Conservation (phyloP, 2,329 filamentous ascomycete genomes). For the Cladosporium sp. region DNA sequence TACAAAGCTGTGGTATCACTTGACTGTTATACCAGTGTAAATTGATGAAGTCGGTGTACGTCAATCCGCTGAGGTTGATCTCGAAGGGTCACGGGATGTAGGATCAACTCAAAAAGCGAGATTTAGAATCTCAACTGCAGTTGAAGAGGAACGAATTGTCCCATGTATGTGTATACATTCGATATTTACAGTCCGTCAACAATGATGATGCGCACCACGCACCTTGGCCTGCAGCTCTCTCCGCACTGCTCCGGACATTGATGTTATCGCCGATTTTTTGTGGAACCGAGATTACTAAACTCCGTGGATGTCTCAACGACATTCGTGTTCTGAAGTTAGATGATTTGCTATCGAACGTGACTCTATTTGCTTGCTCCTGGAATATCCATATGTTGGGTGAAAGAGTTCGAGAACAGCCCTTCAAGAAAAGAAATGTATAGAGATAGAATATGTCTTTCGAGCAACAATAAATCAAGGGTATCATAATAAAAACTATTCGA, state of each 20-base stretch:
- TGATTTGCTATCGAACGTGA: background rate
- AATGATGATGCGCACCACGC: background rate
- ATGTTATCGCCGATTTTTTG: background rate
- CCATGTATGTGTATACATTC: background rate
- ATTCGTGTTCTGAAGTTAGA: background rate
- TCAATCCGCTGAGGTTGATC: background rate
- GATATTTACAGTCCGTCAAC: background rate
- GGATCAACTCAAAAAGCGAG: background rate
- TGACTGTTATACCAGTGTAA: background rate
- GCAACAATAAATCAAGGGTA: slow-evolving; percentile 8
- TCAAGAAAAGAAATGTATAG: background rate
- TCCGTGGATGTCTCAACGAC: background rate
- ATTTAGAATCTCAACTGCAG: background rate
- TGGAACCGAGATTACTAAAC: background rate
- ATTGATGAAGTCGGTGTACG: background rate
- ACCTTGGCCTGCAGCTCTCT: background rate
- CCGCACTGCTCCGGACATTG: background rate
- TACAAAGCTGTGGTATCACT: background rate
- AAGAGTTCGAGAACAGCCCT: no score
- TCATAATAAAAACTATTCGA: slow-evolving; percentile 9
- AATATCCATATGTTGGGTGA: no score
- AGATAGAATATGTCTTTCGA: background rate
- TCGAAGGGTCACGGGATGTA: background rate
- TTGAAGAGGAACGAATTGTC: background rate
- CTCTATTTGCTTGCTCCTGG: no score